phyloP scores from a whole-genome alignment of 768 basidiomycete species.

The Tubosaeta sp. region DNA sequence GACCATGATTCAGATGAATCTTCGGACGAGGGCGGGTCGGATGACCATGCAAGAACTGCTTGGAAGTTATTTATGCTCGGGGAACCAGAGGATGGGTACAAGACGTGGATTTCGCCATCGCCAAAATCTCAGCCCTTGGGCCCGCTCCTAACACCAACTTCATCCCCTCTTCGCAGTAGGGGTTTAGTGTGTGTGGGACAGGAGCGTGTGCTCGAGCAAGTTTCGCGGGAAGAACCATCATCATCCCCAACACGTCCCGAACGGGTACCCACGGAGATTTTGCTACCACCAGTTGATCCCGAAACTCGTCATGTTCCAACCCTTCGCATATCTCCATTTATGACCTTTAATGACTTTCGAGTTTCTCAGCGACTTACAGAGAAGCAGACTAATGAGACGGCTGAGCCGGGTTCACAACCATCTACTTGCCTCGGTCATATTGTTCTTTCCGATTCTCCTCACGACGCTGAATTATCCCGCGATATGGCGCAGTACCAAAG shows the following conservation, averaged over 20 bases:
- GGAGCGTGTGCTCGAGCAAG: constrained; percentile 1
- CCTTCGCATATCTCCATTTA: constrained; percentile 14
- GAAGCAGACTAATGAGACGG: not conserved
- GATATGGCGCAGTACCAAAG: not conserved
- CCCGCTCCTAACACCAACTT: constrained; percentile 22
- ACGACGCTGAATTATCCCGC: not conserved
- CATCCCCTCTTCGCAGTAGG: constrained; percentile 15
- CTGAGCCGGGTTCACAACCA: constrained; percentile 3
- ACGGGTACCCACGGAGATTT: constrained; percentile 1
- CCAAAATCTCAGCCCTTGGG: constrained; percentile 2
- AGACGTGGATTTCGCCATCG: constrained; percentile 18
- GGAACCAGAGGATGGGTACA: constrained; percentile 19
- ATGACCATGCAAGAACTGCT: constrained; percentile 53
- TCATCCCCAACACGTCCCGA: not conserved
- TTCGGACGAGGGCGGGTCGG: constrained; percentile 38
- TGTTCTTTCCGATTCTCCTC: not conserved
- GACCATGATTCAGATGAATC: constrained; percentile 43
- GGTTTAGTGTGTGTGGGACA: constrained; percentile 3
- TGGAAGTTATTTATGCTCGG: constrained; percentile 49
- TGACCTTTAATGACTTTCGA: constrained; percentile 4
- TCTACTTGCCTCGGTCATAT: constrained; percentile 19
- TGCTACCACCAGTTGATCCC: not conserved
- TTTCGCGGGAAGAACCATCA: not conserved
- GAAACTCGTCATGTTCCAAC: not conserved
- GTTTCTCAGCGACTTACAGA: not conserved